These are phyloP conservation scores for Hirsutella thompsonii DNA, from an alignment of 2,329 filamentous ascomycete genomes.

Conservation along the genomic window DNA sequence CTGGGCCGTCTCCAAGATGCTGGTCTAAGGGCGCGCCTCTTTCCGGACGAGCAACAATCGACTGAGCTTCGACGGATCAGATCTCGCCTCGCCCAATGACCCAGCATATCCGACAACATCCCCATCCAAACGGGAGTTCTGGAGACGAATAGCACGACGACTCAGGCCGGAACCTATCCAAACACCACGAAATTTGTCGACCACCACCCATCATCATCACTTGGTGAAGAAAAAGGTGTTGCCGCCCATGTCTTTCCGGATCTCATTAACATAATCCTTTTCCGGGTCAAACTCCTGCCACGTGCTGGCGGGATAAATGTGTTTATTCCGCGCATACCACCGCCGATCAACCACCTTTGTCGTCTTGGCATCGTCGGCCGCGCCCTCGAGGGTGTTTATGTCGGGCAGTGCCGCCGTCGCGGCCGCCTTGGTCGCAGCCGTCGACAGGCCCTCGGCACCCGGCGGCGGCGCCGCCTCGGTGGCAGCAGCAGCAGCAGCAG, in stretches of 20 bases:
- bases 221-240: slow-evolving; percentile 82
- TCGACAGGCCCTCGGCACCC: slow-evolving; percentile 14
- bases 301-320: slow-evolving; percentile 90
- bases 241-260: slow-evolving; percentile 72
- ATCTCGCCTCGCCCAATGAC: too few species aligned
- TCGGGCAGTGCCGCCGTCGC: slow-evolving; percentile 27
- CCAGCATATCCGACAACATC: too few species aligned
- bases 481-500: background rate
- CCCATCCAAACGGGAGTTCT: too few species aligned
- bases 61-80: background rate
- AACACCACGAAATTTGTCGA: too few species aligned
- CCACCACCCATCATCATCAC: too few species aligned
- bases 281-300: slow-evolving; percentile 94
- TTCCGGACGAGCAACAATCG: background rate
- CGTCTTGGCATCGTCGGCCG: slow-evolving; percentile 59
- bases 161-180: too few species aligned
- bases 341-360: slow-evolving; percentile 93
- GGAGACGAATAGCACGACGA: too few species aligned
- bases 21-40: slow-evolving; percentile 15
- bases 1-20: slow-evolving; percentile 20
- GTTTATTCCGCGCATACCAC: slow-evolving; percentile 97
- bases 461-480: too few species aligned
- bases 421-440: slow-evolving; percentile 22
- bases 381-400: slow-evolving; percentile 56
- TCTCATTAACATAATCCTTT: slow-evolving; percentile 66